Evolutionary conservation across 768 basidiomycete species (phyloP).

Genomic region (Hydnomerulius pinastri): DNA sequence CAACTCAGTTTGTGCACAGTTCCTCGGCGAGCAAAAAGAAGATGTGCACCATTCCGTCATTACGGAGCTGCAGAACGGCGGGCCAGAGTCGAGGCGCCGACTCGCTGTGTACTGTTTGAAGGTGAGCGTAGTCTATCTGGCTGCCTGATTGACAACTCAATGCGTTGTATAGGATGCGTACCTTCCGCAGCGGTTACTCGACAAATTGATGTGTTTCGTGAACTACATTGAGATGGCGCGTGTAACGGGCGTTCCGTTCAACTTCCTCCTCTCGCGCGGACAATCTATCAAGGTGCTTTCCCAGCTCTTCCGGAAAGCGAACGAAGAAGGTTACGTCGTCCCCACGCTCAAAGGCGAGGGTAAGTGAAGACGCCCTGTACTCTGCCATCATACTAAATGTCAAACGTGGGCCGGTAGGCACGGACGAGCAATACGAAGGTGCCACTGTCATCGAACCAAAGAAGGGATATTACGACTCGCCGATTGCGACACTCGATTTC

Average conservation of each 20-base stretch:
- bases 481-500: conserved; percentile 98
- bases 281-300: conserved; percentile 99
- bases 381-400: background rate
- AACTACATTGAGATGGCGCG: conserved; percentile 99
- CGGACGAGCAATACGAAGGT: conserved; percentile 97
- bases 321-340: conserved; percentile 87
- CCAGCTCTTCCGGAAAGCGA: conserved; percentile 91
- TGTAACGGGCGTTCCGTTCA: conserved; percentile 99
- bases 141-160: conserved; percentile 1
- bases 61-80: conserved; percentile 96
- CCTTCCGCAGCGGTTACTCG: conserved; percentile 91
- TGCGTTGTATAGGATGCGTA: conserved; percentile 80
- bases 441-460: conserved; percentile 98
- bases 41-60: conserved; percentile 99
- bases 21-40: conserved; percentile 98
- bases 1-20: conserved; percentile 97
- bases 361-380: conserved; percentile 24
- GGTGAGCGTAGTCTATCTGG: conserved; percentile 40
- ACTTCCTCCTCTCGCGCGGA: conserved; percentile 88
- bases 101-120: conserved; percentile 98
- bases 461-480: conserved; percentile 94
- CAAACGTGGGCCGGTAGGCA: conserved; percentile 45
- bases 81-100: conserved; percentile 87
- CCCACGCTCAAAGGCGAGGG: conserved; percentile 88
- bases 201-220: conserved; percentile 99